These are phyloP conservation scores for Talaromyces sp. DNA, from an alignment of 2,329 filamentous ascomycete genomes.

Conservation along the genomic window DNA sequence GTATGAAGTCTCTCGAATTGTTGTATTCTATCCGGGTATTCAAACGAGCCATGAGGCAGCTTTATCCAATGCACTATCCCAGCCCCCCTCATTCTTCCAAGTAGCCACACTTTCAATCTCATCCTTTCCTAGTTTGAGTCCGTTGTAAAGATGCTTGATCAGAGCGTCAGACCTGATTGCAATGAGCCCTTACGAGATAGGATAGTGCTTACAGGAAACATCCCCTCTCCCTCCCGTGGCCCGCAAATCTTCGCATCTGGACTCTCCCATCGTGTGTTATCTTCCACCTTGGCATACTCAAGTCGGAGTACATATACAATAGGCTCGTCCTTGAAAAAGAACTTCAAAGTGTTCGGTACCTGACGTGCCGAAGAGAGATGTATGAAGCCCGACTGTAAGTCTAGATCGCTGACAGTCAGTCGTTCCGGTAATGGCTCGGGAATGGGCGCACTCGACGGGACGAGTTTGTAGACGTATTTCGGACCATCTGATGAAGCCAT, in stretches of 20 bases:
- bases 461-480: constrained; percentile 39
- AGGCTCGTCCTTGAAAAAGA: constrained; percentile 38
- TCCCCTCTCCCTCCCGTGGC: constrained; percentile 35
- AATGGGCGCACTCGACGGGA: constrained; percentile 34
- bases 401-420: constrained; percentile 37
- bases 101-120: constrained; percentile 38
- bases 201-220: constrained; percentile 35
- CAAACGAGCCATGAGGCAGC: constrained; percentile 37
- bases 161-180: not conserved
- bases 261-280: constrained; percentile 36
- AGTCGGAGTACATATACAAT: constrained; percentile 38
- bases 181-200: not conserved
- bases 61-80: constrained; percentile 34
- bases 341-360: constrained; percentile 36
- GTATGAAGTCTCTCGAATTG: not conserved
- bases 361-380: constrained; percentile 39
- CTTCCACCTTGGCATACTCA: constrained; percentile 28
- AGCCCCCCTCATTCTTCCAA: constrained; percentile 37
- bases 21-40: not conserved
- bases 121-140: constrained; percentile 34
- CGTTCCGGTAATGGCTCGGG: constrained; percentile 35
- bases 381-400: constrained; percentile 36
- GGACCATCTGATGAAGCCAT: constrained; percentile 18
- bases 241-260: constrained; percentile 37
- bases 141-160: constrained; percentile 39